Percentiles rank a stretch among this genome's conserved stretches.
These are phyloP conservation scores for Colletotrichum sp. DNA, from an alignment of 2,329 filamentous ascomycete species.

Conservation along the genomic window DNA sequence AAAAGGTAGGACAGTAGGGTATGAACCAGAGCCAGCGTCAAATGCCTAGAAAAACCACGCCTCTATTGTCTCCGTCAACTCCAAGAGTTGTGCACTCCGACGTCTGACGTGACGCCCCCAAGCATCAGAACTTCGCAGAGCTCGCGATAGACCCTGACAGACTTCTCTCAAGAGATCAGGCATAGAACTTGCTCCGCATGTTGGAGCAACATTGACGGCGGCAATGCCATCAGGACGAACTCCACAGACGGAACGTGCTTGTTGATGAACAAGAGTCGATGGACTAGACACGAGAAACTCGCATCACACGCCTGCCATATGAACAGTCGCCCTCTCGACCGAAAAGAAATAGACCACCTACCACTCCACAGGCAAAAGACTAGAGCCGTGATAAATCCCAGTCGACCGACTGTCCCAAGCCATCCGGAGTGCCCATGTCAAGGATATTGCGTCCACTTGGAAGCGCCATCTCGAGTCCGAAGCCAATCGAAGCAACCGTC, in stretches of 20 bases:
- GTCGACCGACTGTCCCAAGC: neutral
- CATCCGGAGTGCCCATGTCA: too few species aligned
- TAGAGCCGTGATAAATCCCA: too few species aligned
- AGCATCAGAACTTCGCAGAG: neutral
- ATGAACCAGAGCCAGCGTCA: neutral
- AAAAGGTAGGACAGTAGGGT: neutral
- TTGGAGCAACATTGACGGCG: neutral
- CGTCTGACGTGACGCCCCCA: neutral
- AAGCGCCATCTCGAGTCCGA: too few species aligned
- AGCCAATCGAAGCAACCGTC: too few species aligned
- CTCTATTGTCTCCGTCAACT: neutral
- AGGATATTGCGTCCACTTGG: neutral
- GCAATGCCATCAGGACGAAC: neutral
- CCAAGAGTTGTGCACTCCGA: neutral
- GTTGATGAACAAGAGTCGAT: neutral
- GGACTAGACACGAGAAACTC: rapidly evolving
- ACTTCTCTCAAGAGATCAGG: neutral
- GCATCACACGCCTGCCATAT: neutral
- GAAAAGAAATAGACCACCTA: neutral
- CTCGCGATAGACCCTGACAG: neutral
- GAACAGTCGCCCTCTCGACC: neutral
- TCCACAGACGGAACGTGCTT: neutral
- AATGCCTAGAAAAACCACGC: neutral
- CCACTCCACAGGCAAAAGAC: neutral
- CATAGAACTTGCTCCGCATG: neutral